Conservation (phyloP, 2,329 filamentous ascomycete species). For the Pseudocercospora crystallina region DNA sequence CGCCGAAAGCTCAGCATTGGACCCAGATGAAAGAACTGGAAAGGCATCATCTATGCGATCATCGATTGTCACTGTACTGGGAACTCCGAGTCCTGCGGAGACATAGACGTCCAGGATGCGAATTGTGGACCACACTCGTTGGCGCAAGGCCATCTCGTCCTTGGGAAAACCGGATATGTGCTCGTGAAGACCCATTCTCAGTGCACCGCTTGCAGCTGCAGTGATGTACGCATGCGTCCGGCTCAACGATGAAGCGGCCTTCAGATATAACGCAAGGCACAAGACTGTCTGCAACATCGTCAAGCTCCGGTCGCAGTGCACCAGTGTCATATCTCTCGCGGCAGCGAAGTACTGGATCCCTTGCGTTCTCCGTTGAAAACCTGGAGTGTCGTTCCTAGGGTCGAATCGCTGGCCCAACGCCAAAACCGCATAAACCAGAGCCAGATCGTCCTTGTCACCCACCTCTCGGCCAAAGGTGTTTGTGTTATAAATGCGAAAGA, state of each 20-base stretch:
- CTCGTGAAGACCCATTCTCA: slow-evolving; percentile 23
- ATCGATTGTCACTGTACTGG: not conserved
- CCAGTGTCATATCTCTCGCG: slow-evolving; percentile 17
- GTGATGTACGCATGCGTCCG: slow-evolving; percentile 17
- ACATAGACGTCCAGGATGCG: slow-evolving; percentile 16
- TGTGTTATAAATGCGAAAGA: slow-evolving; percentile 20
- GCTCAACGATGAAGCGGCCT: slow-evolving; percentile 14
- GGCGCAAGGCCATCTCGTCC: slow-evolving; percentile 18
- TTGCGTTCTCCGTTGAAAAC: slow-evolving; percentile 4
- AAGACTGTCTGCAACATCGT: slow-evolving; percentile 19
- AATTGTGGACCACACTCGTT: slow-evolving; percentile 18
- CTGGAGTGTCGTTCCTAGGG: slow-evolving; percentile 1
- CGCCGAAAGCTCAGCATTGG: slow-evolving; percentile 11
- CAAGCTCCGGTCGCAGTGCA: slow-evolving; percentile 20
- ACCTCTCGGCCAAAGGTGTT: slow-evolving; percentile 16
- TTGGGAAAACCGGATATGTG: slow-evolving; percentile 8
- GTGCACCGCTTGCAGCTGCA: slow-evolving; percentile 19
- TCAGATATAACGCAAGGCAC: slow-evolving; percentile 22
- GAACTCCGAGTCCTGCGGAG: slow-evolving; percentile 16
- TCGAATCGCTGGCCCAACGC: slow-evolving; percentile 23
- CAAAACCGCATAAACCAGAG: slow-evolving; percentile 17
- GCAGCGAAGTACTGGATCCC: slow-evolving; percentile 18
- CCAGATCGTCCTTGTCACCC: slow-evolving; percentile 22
- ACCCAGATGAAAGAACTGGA: slow-evolving; percentile 8
- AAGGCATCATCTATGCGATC: slow-evolving; percentile 6